Evolutionary conservation across 2,329 filamentous ascomycete species (phyloP), one percentile per base, ranked within the genome.

Genomic region (Saccharata proteae): DNA sequence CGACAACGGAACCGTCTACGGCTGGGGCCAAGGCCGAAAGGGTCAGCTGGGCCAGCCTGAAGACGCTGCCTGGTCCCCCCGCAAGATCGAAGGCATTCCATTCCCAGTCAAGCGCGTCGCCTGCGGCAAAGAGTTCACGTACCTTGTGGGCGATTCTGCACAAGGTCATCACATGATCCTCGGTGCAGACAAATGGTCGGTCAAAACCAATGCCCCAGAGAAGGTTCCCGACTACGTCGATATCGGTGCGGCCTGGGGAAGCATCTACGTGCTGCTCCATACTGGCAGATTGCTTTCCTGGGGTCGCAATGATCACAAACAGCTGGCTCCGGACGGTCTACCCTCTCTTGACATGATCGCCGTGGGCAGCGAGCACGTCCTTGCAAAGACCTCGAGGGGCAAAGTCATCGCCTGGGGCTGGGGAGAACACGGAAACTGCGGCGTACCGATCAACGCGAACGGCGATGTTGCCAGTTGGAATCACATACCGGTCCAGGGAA

Each of bases 371-470:
- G 90, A 96, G 55, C 90, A 98, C 54, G 74, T 72, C n/a, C 56
- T 96, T 39, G 82, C 75, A 6, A 55, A 88, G 16, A 74, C 80
- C 0, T 58, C 58, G 7, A 62, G 68, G 13, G 73, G 73, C 2
- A 69, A 77, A 30, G 73, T 93, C 1, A 58, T 92, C 29, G 72
- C 82, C 2, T 96, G 88, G 84, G 90, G 90, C 13, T 98, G 90
- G 90, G 86, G 85, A 2, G 88, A 96, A 57, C 90, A 98, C 58
- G 90, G 90, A 2, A 98, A 98, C 52, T 98, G 90, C 52, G 90
- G 90, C 3, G 71, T 74, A 20, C 62, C 69, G 24, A 32, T 21
- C 5, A 71, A 74, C 38, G 60, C 67, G 12, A 61, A 68, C 38
- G 74, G 73, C 29, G 72, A 81, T 54, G 78, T 77, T 40, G 77